phyloP scores from a whole-genome alignment of 78 protist genomes.

The Protostelium mycophagum region DNA sequence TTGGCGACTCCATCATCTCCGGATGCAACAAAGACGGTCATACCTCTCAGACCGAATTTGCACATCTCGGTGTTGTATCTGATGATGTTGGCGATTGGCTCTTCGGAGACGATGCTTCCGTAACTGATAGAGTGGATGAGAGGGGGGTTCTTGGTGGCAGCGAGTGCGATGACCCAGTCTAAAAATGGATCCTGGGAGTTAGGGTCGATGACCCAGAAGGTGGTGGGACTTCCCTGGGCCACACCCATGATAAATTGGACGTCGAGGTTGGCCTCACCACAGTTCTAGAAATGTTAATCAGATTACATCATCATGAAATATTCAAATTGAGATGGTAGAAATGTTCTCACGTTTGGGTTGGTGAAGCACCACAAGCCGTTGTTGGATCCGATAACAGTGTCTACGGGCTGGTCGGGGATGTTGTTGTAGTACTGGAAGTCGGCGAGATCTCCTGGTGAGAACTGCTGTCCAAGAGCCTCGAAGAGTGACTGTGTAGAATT shows the following conservation, averaged over 20 bases:
- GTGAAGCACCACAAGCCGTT: not conserved
- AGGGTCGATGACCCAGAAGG: not conserved
- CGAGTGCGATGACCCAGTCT: slow-evolving; percentile 3
- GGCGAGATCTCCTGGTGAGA: not conserved
- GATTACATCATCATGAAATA: not conserved
- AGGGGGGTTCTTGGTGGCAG: slow-evolving; percentile 17
- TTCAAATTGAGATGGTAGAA: not conserved
- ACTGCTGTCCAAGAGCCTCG: slow-evolving; percentile 2
- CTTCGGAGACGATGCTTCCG: slow-evolving; percentile 16
- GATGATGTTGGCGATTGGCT: not conserved
- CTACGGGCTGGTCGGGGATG: not conserved
- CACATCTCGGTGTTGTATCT: slow-evolving; percentile 43
- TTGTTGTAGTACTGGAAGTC: slow-evolving; percentile 1
- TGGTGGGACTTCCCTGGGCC: not conserved
- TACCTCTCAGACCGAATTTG: slow-evolving; percentile 47
- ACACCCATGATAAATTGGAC: slow-evolving; percentile 14
- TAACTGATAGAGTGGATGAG: slow-evolving; percentile 38
- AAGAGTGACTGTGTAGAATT: not conserved
- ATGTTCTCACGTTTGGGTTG: not conserved
- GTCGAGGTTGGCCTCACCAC: slow-evolving; percentile 18
- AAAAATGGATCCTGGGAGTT: not conserved
- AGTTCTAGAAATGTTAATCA: not conserved
- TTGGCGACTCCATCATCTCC: slow-evolving; percentile 61
- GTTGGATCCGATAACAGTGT: not conserved
- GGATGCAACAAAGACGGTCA: slow-evolving; percentile 29